These are phyloP conservation scores for Hevea brasiliensis DNA, from an alignment of 345 rosid genomes.

Conservation along the genomic window DNA sequence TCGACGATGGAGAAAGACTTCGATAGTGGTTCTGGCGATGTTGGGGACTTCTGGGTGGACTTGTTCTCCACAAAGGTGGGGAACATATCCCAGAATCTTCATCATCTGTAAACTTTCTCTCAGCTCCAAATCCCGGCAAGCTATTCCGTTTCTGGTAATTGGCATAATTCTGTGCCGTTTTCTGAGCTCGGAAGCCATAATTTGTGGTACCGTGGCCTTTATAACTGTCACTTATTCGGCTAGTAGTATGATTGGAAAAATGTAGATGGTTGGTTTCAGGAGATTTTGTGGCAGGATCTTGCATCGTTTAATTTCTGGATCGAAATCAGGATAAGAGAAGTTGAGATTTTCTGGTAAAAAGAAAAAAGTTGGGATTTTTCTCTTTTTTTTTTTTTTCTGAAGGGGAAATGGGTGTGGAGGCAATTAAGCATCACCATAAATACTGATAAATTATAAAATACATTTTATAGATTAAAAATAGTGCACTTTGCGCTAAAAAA, in stretches of 20 bases:
- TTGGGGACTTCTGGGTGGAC: constrained; percentile 51
- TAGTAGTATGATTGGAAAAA: constrained; percentile 27
- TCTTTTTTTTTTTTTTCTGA: too few species aligned
- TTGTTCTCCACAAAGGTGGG: constrained; percentile 69
- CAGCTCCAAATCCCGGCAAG: not conserved
- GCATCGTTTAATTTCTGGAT: constrained; percentile 22
- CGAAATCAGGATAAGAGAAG: not conserved
- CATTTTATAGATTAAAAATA: too few species aligned
- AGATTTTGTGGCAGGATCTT: constrained; percentile 29
- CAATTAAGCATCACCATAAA: too few species aligned
- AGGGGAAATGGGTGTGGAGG: too few species aligned
- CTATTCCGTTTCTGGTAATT: not conserved
- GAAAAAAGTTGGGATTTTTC: too few species aligned
- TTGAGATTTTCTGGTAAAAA: too few species aligned
- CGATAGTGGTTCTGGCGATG: constrained; percentile 43
- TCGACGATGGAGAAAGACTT: constrained; percentile 65
- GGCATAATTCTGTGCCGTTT: constrained; percentile 10
- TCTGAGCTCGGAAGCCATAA: constrained; percentile 7
- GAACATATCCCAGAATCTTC: constrained; percentile 54
- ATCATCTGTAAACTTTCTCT: constrained; percentile 15
- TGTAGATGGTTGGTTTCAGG: constrained; percentile 12
- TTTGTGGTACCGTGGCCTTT: not conserved
- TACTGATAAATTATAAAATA: too few species aligned
- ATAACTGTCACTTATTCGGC: not conserved
- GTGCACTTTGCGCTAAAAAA: too few species aligned